These are phyloP conservation scores for Aspergillus haitiensis DNA, from an alignment of 495 filamentous ascomycete genomes.

Conservation along the genomic window DNA sequence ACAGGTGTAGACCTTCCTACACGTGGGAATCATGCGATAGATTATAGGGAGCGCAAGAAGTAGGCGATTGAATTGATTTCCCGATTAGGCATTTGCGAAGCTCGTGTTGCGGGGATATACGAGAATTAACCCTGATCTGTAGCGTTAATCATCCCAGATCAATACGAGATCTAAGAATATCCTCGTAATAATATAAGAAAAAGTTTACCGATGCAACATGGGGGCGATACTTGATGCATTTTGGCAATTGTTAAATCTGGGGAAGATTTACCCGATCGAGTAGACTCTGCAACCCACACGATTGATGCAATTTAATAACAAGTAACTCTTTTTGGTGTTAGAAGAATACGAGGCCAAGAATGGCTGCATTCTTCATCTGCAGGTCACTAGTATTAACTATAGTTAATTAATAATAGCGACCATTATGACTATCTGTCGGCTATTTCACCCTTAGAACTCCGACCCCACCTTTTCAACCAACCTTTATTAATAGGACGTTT, in stretches of 20 bases:
- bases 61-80: background rate
- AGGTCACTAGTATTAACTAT: too few species aligned
- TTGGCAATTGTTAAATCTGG: background rate
- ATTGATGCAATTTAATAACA: too few species aligned
- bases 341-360: too few species aligned
- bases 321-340: background rate
- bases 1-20: background rate
- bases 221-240: background rate
- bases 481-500: too few species aligned
- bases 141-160: background rate
- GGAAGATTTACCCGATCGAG: too few species aligned
- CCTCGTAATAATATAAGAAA: background rate
- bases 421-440: too few species aligned
- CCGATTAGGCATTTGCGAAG: background rate
- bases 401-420: too few species aligned
- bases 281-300: too few species aligned
- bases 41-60: background rate
- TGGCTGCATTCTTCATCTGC: too few species aligned
- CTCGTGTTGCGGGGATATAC: constrained; percentile 1
- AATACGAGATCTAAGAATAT: constrained; percentile 3
- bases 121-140: background rate
- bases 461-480: too few species aligned
- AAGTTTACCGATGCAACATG: background rate
- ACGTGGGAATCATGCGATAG: background rate
- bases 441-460: too few species aligned